These are phyloP conservation scores for Musa itinerans DNA, from an alignment of 176 grass and related monocot species.

Conservation along the genomic window DNA sequence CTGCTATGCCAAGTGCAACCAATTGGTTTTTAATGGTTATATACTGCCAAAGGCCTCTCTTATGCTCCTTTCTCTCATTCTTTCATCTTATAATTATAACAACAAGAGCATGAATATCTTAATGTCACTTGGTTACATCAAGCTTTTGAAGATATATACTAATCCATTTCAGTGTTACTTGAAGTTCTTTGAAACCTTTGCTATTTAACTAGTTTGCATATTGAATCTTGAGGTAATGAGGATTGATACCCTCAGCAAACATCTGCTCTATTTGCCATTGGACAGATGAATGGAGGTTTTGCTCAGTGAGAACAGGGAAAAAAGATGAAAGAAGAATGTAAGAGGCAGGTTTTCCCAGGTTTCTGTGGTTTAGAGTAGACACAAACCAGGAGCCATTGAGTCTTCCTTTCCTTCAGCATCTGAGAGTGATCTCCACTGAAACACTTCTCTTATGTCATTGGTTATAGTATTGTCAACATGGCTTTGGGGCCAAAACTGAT, in stretches of 20 bases:
- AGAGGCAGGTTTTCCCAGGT: not conserved
- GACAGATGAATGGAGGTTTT: not conserved
- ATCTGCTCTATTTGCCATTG: too few species aligned
- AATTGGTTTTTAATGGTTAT: not conserved
- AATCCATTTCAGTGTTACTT: not conserved
- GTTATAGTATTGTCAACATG: not conserved
- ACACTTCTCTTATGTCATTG: not conserved
- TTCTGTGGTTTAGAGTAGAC: not conserved
- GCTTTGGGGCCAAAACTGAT: slow-evolving; percentile 1
- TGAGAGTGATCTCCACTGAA: slow-evolving; percentile 5
- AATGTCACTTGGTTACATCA: not conserved
- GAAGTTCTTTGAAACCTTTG: not conserved
- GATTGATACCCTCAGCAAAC: too few species aligned
- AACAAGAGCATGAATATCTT: not conserved
- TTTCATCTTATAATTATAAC: not conserved
- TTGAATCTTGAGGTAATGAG: not conserved
- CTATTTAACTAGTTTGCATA: not conserved
- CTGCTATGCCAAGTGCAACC: not conserved
- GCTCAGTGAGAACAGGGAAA: not conserved
- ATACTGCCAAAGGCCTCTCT: not conserved
- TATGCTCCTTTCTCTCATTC: not conserved
- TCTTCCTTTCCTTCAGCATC: slow-evolving; percentile 2
- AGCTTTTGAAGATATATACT: not conserved
- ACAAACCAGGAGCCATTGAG: not conserved
- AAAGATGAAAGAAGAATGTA: not conserved